Conservation (phyloP, 495 filamentous ascomycete genomes). For the Xylaria cubensis region DNA sequence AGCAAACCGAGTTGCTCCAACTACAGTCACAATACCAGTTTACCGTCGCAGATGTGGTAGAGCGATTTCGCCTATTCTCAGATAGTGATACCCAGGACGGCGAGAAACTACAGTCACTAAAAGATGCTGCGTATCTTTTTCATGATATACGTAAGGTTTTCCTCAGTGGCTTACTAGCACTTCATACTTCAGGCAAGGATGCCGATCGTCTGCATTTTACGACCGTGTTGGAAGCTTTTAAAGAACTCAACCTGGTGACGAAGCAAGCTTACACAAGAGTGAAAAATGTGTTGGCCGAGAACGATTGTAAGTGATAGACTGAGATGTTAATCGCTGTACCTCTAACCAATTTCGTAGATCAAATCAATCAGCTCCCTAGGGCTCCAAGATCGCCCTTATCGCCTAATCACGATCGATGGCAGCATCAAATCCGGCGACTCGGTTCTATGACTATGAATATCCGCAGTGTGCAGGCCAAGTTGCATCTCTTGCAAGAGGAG, state of each 20-base stretch:
- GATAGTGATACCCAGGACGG: slow-evolving; percentile 71
- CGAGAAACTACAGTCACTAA: slow-evolving; percentile 80
- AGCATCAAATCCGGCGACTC: slow-evolving; percentile 83
- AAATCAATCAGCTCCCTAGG: slow-evolving; percentile 61
- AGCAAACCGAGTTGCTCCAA: slow-evolving; percentile 67
- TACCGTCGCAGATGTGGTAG: slow-evolving; percentile 67
- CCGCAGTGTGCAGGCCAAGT: slow-evolving; percentile 89
- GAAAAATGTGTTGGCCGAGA: slow-evolving; percentile 74
- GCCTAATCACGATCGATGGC: slow-evolving; percentile 77
- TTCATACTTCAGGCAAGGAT: slow-evolving; percentile 84
- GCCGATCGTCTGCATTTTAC: slow-evolving; percentile 83
- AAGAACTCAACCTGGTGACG: slow-evolving; percentile 63
- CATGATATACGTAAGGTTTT: slow-evolving; percentile 82
- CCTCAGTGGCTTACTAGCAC: slow-evolving; percentile 82
- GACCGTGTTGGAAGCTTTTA: slow-evolving; percentile 76
- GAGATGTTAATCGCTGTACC: not conserved
- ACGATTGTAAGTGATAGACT: slow-evolving; percentile 71
- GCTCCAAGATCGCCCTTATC: slow-evolving; percentile 74
- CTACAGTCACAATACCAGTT: slow-evolving; percentile 61
- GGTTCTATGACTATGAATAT: slow-evolving; percentile 89
- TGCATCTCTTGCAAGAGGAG: slow-evolving; percentile 91
- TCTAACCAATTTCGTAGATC: slow-evolving; percentile 52
- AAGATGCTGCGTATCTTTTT: slow-evolving; percentile 77
- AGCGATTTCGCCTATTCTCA: slow-evolving; percentile 56
- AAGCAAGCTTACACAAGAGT: slow-evolving; percentile 62